Percentiles rank a stretch among this genome's conserved stretches.
Conservation (phyloP, 2,329 filamentous ascomycete genomes). For the Xylariaceae sp. region DNA sequence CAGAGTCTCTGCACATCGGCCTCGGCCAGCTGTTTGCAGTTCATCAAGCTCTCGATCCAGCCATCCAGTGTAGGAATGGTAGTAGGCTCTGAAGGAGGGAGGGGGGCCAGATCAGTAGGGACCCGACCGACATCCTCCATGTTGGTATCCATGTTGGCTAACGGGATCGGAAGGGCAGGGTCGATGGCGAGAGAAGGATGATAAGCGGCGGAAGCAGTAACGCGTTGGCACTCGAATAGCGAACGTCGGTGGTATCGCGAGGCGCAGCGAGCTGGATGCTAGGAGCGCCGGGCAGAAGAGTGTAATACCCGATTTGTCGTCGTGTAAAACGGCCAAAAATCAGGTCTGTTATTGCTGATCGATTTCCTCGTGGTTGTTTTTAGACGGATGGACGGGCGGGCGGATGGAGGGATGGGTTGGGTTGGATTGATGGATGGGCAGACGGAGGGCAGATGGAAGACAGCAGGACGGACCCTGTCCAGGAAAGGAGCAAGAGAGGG, state of each 20-base stretch:
- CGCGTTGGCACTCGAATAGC: neutral
- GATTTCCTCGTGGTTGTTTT: neutral
- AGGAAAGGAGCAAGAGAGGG: neutral
- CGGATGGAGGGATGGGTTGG: neutral
- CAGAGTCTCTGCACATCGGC: conserved; percentile 92
- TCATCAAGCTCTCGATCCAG: conserved; percentile 98
- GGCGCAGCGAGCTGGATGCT: neutral
- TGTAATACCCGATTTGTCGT: neutral
- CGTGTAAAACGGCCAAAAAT: neutral
- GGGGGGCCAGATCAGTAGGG: conserved; percentile 71
- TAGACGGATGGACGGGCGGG: neutral
- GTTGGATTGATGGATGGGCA: neutral
- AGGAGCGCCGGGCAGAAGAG: neutral
- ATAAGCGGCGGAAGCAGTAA: neutral
- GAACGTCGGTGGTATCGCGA: conserved; percentile 1
- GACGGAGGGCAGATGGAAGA: neutral
- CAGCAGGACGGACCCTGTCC: neutral
- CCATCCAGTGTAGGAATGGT: conserved; percentile 91
- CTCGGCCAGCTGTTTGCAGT: conserved; percentile 96
- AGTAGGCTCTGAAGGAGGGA: conserved; percentile 67
- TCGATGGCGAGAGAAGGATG: neutral
- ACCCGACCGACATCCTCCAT: conserved; percentile 97
- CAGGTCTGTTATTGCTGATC: neutral
- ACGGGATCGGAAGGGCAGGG: neutral
- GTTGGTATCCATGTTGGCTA: conserved; percentile 78